These are phyloP conservation scores for Zygosaccharomyces bailii DNA, from an alignment of 805 yeast species.

Conservation along the genomic window DNA sequence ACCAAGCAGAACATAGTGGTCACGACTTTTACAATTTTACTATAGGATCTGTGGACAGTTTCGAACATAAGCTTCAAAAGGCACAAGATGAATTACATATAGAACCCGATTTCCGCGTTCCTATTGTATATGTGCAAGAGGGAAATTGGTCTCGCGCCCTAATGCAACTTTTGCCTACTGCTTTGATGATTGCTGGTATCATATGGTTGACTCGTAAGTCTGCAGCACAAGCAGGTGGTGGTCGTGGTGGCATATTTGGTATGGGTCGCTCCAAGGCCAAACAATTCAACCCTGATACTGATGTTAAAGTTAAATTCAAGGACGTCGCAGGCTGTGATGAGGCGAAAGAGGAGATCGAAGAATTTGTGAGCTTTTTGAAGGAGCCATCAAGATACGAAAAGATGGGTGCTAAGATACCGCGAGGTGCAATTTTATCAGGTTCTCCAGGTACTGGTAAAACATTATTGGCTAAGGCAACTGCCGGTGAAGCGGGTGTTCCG, in stretches of 20 bases:
- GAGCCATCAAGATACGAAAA: slow-evolving; percentile 86
- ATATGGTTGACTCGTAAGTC: slow-evolving; percentile 75
- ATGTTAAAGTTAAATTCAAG: slow-evolving; percentile 79
- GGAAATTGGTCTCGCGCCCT: slow-evolving; percentile 62
- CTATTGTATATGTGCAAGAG: slow-evolving; percentile 74
- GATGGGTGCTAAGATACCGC: slow-evolving; percentile 94
- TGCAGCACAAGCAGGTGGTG: slow-evolving; percentile 43
- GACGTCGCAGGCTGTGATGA: slow-evolving; percentile 98
- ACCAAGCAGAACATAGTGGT: slow-evolving; percentile 38
- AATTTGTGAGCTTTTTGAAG: slow-evolving; percentile 89
- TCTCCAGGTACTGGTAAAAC: slow-evolving; percentile 99
- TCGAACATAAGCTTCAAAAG: slow-evolving; percentile 72
- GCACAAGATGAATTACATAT: slow-evolving; percentile 71
- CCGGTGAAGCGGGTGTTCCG: slow-evolving; percentile 99
- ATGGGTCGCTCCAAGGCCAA: slow-evolving; percentile 92
- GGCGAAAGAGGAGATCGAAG: slow-evolving; percentile 97
- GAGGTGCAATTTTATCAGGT: slow-evolving; percentile 96
- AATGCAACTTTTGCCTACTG: slow-evolving; percentile 82
- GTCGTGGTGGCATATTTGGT: slow-evolving; percentile 76
- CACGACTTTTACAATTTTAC: slow-evolving; percentile 53
- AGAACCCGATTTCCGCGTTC: slow-evolving; percentile 63
- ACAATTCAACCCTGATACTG: slow-evolving; percentile 85
- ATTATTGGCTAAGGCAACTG: slow-evolving; percentile 93
- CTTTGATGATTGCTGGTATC: slow-evolving; percentile 82
- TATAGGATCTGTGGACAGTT: slow-evolving; percentile 85